These are phyloP conservation scores for Botrytis sinoallii DNA, from an alignment of 2,329 filamentous ascomycete genomes.

Conservation along the genomic window DNA sequence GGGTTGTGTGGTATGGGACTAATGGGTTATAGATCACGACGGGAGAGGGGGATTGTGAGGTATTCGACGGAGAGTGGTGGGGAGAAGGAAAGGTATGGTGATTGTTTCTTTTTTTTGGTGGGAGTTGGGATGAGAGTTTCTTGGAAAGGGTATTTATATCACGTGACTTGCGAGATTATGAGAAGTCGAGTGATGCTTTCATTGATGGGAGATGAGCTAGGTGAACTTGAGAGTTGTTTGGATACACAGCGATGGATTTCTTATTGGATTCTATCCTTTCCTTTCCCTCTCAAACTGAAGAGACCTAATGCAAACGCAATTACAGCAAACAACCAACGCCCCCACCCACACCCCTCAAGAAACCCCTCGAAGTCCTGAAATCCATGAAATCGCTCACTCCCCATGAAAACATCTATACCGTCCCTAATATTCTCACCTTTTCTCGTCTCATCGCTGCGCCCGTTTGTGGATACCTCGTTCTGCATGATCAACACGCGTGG, in stretches of 20 bases:
- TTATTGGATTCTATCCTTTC: background rate
- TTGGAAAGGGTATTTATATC: background rate
- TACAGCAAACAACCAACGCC: background rate
- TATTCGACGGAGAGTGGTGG: conserved; percentile 4
- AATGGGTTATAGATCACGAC: background rate
- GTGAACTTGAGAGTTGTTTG: background rate
- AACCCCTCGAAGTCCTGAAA: conserved; percentile 27
- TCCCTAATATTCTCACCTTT: conserved; percentile 92
- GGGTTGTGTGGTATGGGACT: background rate
- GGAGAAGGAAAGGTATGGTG: conserved; percentile 1
- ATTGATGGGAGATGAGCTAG: background rate
- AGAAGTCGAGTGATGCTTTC: background rate
- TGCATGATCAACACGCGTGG: conserved; percentile 75
- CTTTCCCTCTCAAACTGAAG: background rate
- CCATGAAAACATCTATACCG: conserved; percentile 91
- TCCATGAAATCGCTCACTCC: conserved; percentile 37
- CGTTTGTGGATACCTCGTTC: conserved; percentile 80
- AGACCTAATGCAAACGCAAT: background rate
- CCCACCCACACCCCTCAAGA: conserved; percentile 22
- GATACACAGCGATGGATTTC: background rate
- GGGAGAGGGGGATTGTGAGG: background rate
- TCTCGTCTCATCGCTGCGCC: conserved; percentile 81
- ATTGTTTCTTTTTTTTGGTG: background rate
- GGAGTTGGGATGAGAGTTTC: background rate
- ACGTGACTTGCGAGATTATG: background rate